phyloP scores from a whole-genome alignment of 805 yeast species.

The Isabelozyma heimii region DNA sequence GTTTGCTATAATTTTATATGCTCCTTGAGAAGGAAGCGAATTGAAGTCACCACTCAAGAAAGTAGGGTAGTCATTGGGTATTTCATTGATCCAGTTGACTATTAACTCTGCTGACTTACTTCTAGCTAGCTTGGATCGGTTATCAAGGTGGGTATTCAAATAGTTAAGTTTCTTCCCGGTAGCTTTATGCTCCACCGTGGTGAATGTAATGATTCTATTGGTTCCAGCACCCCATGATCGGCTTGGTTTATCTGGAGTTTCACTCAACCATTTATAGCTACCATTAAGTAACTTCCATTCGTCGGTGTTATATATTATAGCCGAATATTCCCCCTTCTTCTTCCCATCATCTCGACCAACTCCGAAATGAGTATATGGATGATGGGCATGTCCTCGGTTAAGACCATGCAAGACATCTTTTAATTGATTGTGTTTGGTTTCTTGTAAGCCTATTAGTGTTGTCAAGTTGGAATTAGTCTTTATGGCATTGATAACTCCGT shows the following conservation, averaged over 20 bases:
- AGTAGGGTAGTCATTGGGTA: slow-evolving; percentile 30
- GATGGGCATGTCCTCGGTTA: slow-evolving; percentile 20
- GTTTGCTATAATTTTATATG: slow-evolving; percentile 35
- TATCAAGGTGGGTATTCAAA: slow-evolving; percentile 52
- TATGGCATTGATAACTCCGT: slow-evolving; percentile 11
- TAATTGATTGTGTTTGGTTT: slow-evolving; percentile 46
- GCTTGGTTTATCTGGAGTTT: slow-evolving; percentile 53
- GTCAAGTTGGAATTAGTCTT: slow-evolving; percentile 4
- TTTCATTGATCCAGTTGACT: slow-evolving; percentile 33
- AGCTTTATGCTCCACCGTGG: slow-evolving; percentile 18
- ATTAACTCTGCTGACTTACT: slow-evolving; percentile 44
- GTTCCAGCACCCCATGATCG: slow-evolving; percentile 40
- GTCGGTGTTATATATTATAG: slow-evolving; percentile 39
- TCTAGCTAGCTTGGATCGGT: slow-evolving; percentile 45
- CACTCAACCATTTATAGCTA: slow-evolving; percentile 53
- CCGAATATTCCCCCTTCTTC: slow-evolving; percentile 49
- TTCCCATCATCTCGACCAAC: slow-evolving; percentile 55
- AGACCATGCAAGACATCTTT: slow-evolving; percentile 33
- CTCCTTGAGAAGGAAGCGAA: slow-evolving; percentile 21
- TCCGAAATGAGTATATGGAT: slow-evolving; percentile 41
- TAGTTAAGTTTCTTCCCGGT: slow-evolving; percentile 20
- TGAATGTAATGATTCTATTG: slow-evolving; percentile 37
- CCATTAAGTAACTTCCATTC: slow-evolving; percentile 38
- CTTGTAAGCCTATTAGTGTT: slow-evolving; percentile 35
- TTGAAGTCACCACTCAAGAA: slow-evolving; percentile 60